A percentile compares a stretch with the other conserved stretches of the same genome.
Evolutionary conservation across 2,329 filamentous ascomycete genomes (phyloP).

Genomic region (Uncinocarpus reesii): DNA sequence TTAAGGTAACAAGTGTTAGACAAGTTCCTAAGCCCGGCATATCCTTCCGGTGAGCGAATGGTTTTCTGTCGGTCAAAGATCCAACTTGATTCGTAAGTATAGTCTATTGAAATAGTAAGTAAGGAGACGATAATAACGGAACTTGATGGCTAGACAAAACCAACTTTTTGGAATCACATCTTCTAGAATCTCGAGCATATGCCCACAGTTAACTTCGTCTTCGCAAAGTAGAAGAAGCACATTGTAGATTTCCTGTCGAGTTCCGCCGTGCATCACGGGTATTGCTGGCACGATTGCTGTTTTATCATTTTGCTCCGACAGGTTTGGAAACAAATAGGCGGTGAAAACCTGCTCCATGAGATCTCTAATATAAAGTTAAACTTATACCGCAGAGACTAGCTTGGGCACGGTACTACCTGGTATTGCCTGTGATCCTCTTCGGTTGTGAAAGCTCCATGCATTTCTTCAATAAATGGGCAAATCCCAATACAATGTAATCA

Average conservation of each 20-base stretch:
- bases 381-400: no score
- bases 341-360: conserved; percentile 48
- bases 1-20: conserved; percentile 98
- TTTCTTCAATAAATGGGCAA: conserved; percentile 35
- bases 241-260: conserved; percentile 51
- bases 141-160: conserved; percentile 27
- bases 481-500: conserved; percentile 36
- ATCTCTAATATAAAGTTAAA: conserved; percentile 22
- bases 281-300: conserved; percentile 28
- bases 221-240: conserved; percentile 50
- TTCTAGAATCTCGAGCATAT: conserved; percentile 44
- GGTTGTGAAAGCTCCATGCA: conserved; percentile 33
- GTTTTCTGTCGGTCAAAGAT: conserved; percentile 56
- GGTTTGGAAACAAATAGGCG: conserved; percentile 55
- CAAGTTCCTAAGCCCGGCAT: conserved; percentile 81
- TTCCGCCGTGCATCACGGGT: conserved; percentile 45
- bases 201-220: conserved; percentile 40
- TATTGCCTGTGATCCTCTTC: conserved; percentile 26
- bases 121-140: conserved; percentile 16
- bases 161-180: conserved; percentile 44
- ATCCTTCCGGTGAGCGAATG: conserved; percentile 67
- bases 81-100: conserved; percentile 52
- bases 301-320: conserved; percentile 28
- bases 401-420: conserved; percentile 23
- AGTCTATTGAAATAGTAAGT: conserved; percentile 37